Conservation (phyloP, 495 filamentous ascomycete species). For the Neurospora africana region DNA sequence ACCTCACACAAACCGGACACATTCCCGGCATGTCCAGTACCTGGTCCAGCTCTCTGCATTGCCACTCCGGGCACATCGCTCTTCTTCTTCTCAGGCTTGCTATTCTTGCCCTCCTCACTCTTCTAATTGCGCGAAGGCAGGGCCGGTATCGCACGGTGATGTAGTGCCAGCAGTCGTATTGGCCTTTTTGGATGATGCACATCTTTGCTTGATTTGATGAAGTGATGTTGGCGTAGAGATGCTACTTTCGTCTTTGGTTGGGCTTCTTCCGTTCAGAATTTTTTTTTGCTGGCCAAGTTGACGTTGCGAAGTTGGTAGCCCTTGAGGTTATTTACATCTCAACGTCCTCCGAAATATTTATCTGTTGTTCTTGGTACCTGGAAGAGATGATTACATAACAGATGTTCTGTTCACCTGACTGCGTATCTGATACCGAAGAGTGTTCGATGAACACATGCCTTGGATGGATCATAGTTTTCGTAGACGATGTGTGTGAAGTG, state of each 20-base stretch:
- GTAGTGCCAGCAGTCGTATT: conserved; percentile 1
- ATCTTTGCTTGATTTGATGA: not conserved
- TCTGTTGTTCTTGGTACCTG: not conserved
- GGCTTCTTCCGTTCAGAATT: not conserved
- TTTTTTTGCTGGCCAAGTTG: not conserved
- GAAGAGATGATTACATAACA: not conserved
- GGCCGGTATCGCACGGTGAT: not conserved
- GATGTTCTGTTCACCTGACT: not conserved
- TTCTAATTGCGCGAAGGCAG: not conserved
- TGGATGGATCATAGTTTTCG: not conserved
- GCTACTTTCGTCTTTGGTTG: not conserved
- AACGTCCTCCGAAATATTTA: not conserved
- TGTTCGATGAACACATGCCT: not conserved
- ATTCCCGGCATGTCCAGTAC: not conserved
- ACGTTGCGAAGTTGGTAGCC: too few relatives aligned
- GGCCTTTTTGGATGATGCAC: not conserved
- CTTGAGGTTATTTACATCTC: not conserved
- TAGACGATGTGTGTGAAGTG: not conserved
- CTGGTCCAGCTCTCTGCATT: not conserved
- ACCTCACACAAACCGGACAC: not conserved
- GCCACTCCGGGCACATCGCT: not conserved
- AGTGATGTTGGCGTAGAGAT: not conserved
- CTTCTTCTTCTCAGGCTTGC: not conserved
- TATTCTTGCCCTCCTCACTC: not conserved
- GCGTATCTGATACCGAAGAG: not conserved